Base-by-base conservation (phyloP, 352 stramenopile species). In the Globisporangium perplexum region DNA sequence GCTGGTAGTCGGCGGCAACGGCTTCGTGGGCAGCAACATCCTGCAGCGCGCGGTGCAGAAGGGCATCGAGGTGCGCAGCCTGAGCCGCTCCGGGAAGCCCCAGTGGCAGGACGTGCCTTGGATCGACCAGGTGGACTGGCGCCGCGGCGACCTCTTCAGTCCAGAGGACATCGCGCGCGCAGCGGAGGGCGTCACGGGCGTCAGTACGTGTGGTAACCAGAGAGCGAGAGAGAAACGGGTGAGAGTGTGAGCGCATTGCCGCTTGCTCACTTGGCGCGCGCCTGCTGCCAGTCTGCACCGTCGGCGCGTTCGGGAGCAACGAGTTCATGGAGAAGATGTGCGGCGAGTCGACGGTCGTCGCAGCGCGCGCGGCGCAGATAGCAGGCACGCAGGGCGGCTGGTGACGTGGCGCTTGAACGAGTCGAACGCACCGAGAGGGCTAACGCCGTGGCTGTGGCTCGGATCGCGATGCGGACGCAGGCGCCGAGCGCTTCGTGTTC, bases 21-120 rank as follows among this genome's bases (percentile, higher is more conserved):
- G 86, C 56, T 97, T 94, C 66, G 86, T 96, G 33, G 88, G 88
- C 54, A 91, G 86, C 67, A 97, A 97, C 69, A 86, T 96, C 50
- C 67, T 95, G 20, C 80, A 95, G 59, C 83, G 82, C 20, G 86
- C 86, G 14, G 76, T 96, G 31, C 74, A 94, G 64, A 96, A 94
- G 39, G 80, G 76, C 49, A 93, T 95, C 50, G 70, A 82, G 11
- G 86, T 96, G 65, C 85, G 83, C 57, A 95, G 82, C 54, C 74
- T 97, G 24, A 95, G 86, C 62, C 77, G 71, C 41, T 88, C 78
- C 35, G 86, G 88, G 52, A 87, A 90, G 57, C 88, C 88, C 20
- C 53, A 78, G 50, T 91, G 83, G 81, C 65, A 79, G 60, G 81
- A 86, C 59, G 73, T 86, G 51, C 77, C 70, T 15, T 93, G 74